These are phyloP conservation scores for Verbena officinalis DNA, from an alignment of 257 asterid genomes.

Conservation along the genomic window DNA sequence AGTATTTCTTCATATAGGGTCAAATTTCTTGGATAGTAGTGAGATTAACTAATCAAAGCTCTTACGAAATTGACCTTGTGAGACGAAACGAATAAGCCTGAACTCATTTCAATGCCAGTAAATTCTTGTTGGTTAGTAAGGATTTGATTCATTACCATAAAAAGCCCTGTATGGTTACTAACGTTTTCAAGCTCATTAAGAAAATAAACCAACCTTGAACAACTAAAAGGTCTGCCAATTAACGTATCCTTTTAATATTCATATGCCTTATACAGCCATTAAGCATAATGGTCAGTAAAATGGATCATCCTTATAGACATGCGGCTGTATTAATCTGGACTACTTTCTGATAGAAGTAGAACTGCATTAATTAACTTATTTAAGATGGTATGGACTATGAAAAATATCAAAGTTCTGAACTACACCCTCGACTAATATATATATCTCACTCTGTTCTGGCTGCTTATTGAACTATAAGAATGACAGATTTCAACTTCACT, in stretches of 20 bases:
- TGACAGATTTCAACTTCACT: not conserved
- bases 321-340: constrained; percentile 2
- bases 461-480: constrained; percentile 9
- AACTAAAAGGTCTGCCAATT: not conserved
- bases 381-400: constrained; percentile 18
- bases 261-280: not conserved
- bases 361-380: not conserved
- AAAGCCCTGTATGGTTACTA: not conserved
- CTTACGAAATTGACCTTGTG: not conserved
- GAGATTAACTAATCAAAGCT: constrained; percentile 1
- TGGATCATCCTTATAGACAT: not conserved
- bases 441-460: not conserved
- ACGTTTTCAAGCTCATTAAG: constrained; percentile 4
- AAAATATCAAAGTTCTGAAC: not conserved
- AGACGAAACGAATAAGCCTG: constrained; percentile 2
- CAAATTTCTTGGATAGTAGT: not conserved
- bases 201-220: constrained; percentile 7
- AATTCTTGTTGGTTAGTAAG: constrained; percentile 10
- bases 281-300: not conserved
- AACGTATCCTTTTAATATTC: not conserved
- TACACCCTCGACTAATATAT: not conserved
- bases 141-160: not conserved
- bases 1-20: constrained; percentile 11
- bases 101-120: not conserved
- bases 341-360: not conserved